Base-by-base conservation (phyloP, 2,329 filamentous ascomycete genomes). In the Chalaropsis ovoidea region DNA sequence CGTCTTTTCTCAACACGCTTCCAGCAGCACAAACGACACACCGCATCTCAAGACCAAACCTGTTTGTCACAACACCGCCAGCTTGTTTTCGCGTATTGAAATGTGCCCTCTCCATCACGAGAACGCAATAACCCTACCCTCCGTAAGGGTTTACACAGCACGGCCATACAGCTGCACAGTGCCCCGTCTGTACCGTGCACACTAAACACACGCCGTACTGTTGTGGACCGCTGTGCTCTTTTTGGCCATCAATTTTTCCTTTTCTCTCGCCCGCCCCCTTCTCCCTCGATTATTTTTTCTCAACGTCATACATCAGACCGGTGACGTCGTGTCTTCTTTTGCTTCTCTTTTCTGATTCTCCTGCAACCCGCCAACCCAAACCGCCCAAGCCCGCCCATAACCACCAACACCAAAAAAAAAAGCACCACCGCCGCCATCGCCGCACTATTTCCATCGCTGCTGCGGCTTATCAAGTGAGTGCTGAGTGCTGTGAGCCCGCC, bases 281-380 rank as follows among this genome's bases (percentile, higher is more conserved):
- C 63, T 67, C 66, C 66, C 66, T 67, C 66, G 66, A 64, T 58
- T 58, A 58, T 58, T 65, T 65, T 67, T 67, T 54, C 66, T 67
- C 66, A 67, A 67, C 66, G 66, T 67, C 66, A 67, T 67, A 67
- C 66, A 65, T 61, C 56, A 52, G 66, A 67, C 66, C 66, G 63
- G 66, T 67, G 66, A 67, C 66, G 66, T 67, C 66, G 66, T 67
- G 56, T 65, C 64, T 67, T 65, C 62, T 62, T 52, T 65, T 56
- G 43, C 47, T 56, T 62, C 35, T 62, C 43, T 47, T 52, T 61
- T 45, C 45, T 61, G 43, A 42, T 56, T 61, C 35, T 61, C 56
- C 61, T 65, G 41, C 61, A 58, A 58, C 31, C 24, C 52, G 24
- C 52, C 24, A 58, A 31, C 52, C 27, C 15, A 39, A 58, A 35